Conservation (phyloP, 164 flowering plant genomes). For the Warburgia ugandensis region DNA sequence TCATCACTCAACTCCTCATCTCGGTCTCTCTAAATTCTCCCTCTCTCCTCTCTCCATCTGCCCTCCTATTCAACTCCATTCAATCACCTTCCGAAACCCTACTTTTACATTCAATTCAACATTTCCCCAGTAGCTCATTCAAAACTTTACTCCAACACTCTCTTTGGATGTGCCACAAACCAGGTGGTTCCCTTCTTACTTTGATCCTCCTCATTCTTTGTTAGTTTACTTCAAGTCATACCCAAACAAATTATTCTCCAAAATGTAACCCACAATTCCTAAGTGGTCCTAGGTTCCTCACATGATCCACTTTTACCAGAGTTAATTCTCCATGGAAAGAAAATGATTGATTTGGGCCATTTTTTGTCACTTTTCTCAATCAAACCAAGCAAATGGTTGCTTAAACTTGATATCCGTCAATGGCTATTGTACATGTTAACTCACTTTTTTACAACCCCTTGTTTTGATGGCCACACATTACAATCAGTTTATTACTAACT, state of each 20-base stretch:
- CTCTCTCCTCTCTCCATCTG: neutral
- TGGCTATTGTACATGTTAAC: no score
- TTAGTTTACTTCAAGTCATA: neutral
- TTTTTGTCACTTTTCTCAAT: no score
- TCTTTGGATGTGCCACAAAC: neutral
- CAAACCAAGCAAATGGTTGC: no score
- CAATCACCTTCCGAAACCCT: no score
- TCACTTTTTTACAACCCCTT: no score
- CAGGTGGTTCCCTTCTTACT: neutral
- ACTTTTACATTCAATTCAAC: constrained; percentile 11
- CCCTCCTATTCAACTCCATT: neutral
- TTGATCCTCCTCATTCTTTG: neutral
- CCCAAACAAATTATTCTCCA: constrained; percentile 5
- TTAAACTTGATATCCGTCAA: no score
- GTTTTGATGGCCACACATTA: no score
- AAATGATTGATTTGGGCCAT: no score
- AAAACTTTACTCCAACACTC: neutral
- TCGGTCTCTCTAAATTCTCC: neutral
- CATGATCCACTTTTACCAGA: neutral
- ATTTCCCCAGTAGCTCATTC: constrained; percentile 5
- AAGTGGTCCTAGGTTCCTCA: neutral
- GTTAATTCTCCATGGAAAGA: no score
- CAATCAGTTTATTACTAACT: no score
- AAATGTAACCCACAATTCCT: neutral
- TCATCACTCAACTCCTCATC: constrained; percentile 1